These are phyloP conservation scores for Phytophthora cryptogea DNA, from an alignment of 352 stramenopile species.

Conservation along the genomic window DNA sequence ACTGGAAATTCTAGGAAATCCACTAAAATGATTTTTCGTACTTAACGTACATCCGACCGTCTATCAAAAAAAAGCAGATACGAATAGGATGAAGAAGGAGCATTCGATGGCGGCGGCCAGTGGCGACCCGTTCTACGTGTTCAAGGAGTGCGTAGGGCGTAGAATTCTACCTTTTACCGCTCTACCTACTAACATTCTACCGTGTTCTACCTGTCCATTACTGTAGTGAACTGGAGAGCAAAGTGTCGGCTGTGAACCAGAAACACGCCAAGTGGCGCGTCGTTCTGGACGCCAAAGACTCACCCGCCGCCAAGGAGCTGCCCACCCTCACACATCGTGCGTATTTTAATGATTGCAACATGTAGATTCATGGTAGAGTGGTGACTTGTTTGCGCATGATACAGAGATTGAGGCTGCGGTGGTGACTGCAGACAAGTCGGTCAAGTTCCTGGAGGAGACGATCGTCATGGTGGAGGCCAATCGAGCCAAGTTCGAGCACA, in stretches of 20 bases:
- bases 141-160: conserved; percentile 68
- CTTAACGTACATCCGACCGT: conserved; percentile 12
- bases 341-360: conserved; percentile 15
- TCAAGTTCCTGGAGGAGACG: conserved; percentile 84
- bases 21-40: conserved; percentile 18
- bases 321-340: conserved; percentile 57
- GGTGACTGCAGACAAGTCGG: conserved; percentile 63
- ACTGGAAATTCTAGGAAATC: conserved; percentile 8
- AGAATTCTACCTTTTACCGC: neutral
- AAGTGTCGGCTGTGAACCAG: conserved; percentile 74
- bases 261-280: conserved; percentile 72
- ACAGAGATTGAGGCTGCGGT: conserved; percentile 68
- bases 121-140: conserved; percentile 83
- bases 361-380: neutral
- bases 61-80: conserved; percentile 22
- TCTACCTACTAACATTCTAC: conserved; percentile 6
- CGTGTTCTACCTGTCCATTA: neutral
- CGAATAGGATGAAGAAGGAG: conserved; percentile 33
- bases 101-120: conserved; percentile 43
- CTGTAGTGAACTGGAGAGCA: conserved; percentile 74
- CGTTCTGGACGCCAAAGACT: conserved; percentile 50
- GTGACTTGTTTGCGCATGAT: neutral
- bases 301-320: conserved; percentile 53
- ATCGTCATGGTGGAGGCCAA: conserved; percentile 85
- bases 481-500: conserved; percentile 81